Base-by-base conservation (phyloP, 257 asterid genomes). In the Nyctanthes arbortristis region DNA sequence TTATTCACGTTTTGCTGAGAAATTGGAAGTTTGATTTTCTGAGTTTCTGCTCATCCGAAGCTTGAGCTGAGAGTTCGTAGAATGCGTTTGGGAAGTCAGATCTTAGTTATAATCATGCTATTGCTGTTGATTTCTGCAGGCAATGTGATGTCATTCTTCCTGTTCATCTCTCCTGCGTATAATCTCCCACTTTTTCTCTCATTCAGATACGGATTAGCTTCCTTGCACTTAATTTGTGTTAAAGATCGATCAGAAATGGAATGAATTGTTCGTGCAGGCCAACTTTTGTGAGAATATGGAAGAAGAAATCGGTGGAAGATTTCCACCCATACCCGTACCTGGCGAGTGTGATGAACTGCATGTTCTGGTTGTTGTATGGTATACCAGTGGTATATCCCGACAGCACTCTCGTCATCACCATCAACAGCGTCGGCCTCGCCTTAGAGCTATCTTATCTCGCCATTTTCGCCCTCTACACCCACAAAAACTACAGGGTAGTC, bases 251-350 rank as follows among this genome's bases (percentile, higher is more conserved):
- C 4, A 37, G 47, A 39, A 39, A 11, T 14, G 18, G 0, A 18
- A 2, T 4, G 35, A 33, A 5, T 22, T 27, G 16, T 63, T 56
- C 59, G 52, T 77, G 68, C 55, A 91, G 96, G 69, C 89, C 87
- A 27, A 84, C 91, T 0, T 85, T 86, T 34, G 0, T 5, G 43
- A 79, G 87, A 68, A 88, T 92, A 13, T 0, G 27, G 4, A 82
- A 85, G 75, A 85, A 79, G 0, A 88, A 81, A 65, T 69, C 76
- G 52, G 79, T 86, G 0, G 93, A 87, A 69, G 91, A 81, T 22
- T 92, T 88, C 72, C 94, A 85, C 20, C 95, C 97, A 0, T 87
- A 83, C 8, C 96, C 98, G 0, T 90, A 88, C 73, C 33, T 88
- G 1, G 82, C 86, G 0, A 63, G 81, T 0, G 58, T 59, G 10